Evolutionary conservation across 2,329 filamentous ascomycete species (phyloP).

Genomic region (Sporothrix variecibatus): DNA sequence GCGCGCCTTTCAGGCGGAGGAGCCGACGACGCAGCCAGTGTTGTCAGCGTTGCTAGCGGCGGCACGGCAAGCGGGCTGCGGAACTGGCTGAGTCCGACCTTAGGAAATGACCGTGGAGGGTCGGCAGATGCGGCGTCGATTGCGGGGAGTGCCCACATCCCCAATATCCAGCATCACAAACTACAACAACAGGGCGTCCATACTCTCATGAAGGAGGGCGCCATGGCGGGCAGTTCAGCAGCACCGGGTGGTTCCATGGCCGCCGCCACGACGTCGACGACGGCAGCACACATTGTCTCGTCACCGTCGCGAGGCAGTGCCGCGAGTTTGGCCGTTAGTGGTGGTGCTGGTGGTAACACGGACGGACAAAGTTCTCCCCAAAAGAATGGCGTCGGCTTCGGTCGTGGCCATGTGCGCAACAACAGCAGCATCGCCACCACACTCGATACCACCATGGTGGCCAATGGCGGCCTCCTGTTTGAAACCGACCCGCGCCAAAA

Average conservation of each 20-base stretch:
- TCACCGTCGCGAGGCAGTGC: conserved; percentile 12
- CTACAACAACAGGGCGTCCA: conserved; percentile 36
- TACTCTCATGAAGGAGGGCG: conserved; percentile 60
- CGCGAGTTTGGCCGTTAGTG: background rate
- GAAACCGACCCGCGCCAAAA: conserved; percentile 36
- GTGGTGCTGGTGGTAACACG: background rate
- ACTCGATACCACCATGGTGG: conserved; percentile 27
- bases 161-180: background rate
- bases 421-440: conserved; percentile 20
- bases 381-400: background rate
- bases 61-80: conserved; percentile 23
- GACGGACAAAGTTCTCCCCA: conserved; percentile 23
- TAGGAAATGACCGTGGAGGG: conserved; percentile 27
- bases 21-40: conserved; percentile 34
- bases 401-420: conserved; percentile 12
- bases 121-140: conserved; percentile 32
- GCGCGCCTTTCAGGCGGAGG: conserved; percentile 31
- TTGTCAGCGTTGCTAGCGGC: conserved; percentile 2
- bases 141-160: background rate
- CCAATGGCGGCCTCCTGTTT: conserved; percentile 26
- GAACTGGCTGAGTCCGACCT: conserved; percentile 25
- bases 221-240: conserved; percentile 15
- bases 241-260: conserved; percentile 21
- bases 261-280: conserved; percentile 26
- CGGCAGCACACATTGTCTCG: conserved; percentile 24